Evolutionary conservation across 2,329 filamentous ascomycete genomes (phyloP).

Genomic region (Pseudogymnoascus sp.): DNA sequence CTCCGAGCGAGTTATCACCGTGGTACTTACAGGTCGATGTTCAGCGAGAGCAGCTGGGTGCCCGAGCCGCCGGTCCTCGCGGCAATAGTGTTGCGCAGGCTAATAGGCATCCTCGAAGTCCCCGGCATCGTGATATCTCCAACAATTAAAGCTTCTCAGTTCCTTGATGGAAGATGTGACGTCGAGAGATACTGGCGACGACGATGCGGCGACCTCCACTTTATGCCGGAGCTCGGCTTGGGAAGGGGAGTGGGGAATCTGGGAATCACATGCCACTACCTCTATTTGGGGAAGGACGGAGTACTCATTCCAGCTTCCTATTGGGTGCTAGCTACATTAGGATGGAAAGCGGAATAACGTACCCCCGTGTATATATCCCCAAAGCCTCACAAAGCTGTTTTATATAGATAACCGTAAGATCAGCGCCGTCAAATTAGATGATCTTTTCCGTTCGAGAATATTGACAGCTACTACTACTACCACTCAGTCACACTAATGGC

Average conservation of each 20-base stretch:
- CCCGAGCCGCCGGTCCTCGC: slow-evolving; percentile 49
- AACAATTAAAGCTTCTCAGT: neutral
- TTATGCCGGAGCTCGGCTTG: neutral
- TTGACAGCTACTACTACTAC: neutral
- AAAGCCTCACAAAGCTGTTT: neutral
- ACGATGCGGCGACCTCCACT: neutral
- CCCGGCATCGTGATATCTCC: slow-evolving; percentile 44
- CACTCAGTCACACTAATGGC: neutral
- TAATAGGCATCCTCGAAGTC: slow-evolving; percentile 61
- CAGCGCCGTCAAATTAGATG: neutral
- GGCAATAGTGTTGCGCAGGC: slow-evolving; percentile 58
- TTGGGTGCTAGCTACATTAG: neutral
- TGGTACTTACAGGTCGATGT: slow-evolving; percentile 56
- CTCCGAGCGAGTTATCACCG: slow-evolving; percentile 7
- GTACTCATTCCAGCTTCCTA: neutral
- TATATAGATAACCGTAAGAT: neutral
- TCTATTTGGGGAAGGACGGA: neutral
- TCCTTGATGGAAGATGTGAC: neutral
- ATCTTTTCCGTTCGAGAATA: neutral
- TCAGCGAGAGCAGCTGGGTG: slow-evolving; percentile 51
- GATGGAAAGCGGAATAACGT: neutral
- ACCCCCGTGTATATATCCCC: neutral
- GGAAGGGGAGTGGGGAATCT: neutral
- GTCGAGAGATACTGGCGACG: neutral
- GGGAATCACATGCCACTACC: slow-evolving; percentile 6